Percentiles rank a stretch among this genome's conserved stretches.
phyloP scores from a whole-genome alignment of 164 flowering plant species.

The Hamamelis virginiana region DNA sequence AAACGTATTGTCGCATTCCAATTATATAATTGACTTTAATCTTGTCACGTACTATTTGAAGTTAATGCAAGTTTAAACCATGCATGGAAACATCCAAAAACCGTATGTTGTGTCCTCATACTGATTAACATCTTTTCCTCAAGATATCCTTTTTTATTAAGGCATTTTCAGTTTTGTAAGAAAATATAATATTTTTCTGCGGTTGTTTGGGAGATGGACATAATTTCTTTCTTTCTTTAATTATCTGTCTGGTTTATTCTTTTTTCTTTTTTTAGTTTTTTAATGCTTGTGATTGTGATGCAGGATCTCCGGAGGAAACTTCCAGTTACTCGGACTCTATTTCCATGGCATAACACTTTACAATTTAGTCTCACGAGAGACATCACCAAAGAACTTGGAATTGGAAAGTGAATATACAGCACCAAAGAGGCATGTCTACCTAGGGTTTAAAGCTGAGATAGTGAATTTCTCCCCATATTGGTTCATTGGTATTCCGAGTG shows the following conservation, averaged over 20 bases:
- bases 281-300: constrained; percentile 10
- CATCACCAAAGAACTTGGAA: constrained; percentile 73
- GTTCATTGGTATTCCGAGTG: neutral
- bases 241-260: neutral
- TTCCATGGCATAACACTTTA: constrained; percentile 90
- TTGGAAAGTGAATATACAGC: constrained; percentile 44
- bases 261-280: neutral
- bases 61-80: too few species aligned
- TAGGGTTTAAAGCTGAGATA: neutral
- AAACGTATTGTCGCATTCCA: too few species aligned
- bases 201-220: too few species aligned
- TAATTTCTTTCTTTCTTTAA: too few species aligned
- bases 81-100: too few species aligned
- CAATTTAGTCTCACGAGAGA: constrained; percentile 85
- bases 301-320: constrained; percentile 98
- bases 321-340: constrained; percentile 91
- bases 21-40: too few species aligned
- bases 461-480: neutral
- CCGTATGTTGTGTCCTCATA: too few species aligned
- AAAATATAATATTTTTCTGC: too few species aligned
- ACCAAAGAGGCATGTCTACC: neutral
- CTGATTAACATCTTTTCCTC: too few species aligned
- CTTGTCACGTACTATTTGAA: too few species aligned
- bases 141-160: too few species aligned
- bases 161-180: too few species aligned